Conservation (phyloP, 208 protist species). For the Trypanosoma theileri region DNA sequence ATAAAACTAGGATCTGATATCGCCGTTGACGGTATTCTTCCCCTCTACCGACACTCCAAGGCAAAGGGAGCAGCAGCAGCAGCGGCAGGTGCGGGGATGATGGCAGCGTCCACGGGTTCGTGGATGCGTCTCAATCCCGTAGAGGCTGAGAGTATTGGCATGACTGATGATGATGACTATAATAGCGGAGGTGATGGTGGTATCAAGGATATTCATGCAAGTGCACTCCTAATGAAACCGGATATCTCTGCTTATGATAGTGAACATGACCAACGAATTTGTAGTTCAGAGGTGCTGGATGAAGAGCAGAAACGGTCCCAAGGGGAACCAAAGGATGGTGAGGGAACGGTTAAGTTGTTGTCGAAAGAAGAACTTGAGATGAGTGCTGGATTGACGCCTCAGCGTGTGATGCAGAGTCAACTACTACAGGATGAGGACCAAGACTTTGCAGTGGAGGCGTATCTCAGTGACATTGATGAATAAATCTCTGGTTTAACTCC, state of each 20-base stretch:
- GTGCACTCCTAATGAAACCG: slow-evolving; percentile 46
- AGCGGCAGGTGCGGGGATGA: not conserved
- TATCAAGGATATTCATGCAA: not conserved
- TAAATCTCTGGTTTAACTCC: not conserved
- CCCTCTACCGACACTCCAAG: slow-evolving; percentile 30
- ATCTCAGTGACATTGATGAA: slow-evolving; percentile 14
- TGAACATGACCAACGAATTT: slow-evolving; percentile 67
- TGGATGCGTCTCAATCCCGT: slow-evolving; percentile 39
- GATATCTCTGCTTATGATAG: slow-evolving; percentile 75
- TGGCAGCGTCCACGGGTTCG: slow-evolving; percentile 6
- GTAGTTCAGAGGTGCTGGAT: slow-evolving; percentile 52
- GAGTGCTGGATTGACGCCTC: slow-evolving; percentile 11
- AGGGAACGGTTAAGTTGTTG: slow-evolving; percentile 22
- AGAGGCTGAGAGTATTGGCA: slow-evolving; percentile 10
- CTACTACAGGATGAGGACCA: slow-evolving; percentile 30
- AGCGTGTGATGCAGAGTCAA: slow-evolving; percentile 30
- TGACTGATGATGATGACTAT: not conserved
- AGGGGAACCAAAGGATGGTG: slow-evolving; percentile 21
- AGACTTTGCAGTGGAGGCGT: slow-evolving; percentile 31
- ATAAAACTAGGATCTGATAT: slow-evolving; percentile 48
- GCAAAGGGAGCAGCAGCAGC: not conserved
- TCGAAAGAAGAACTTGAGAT: slow-evolving; percentile 19
- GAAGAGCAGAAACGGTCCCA: slow-evolving; percentile 22
- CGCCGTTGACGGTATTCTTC: slow-evolving; percentile 66
- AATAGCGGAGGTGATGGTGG: not conserved